phyloP scores from a whole-genome alignment of 257 asterid species.

The Verbascum thapsus region DNA sequence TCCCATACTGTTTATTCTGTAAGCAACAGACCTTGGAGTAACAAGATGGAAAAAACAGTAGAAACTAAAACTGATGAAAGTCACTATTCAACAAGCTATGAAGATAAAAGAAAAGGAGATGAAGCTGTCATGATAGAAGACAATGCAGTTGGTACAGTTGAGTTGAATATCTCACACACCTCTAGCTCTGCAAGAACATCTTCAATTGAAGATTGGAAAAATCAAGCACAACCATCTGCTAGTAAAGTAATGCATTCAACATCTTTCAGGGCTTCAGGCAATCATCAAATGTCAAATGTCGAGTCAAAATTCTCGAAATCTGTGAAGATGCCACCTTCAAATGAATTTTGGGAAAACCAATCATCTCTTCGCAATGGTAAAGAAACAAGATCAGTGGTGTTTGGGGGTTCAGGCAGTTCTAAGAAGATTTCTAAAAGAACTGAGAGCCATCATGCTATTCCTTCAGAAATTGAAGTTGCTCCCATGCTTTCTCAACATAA shows the following conservation, averaged over 20 bases:
- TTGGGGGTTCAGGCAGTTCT: slow-evolving; percentile 33
- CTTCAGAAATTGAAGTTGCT: slow-evolving; percentile 42
- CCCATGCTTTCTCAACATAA: slow-evolving; percentile 34
- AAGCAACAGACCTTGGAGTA: slow-evolving; percentile 14
- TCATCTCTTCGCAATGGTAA: slow-evolving; percentile 26
- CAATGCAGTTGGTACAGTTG: slow-evolving; percentile 24
- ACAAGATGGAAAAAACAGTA: slow-evolving; percentile 31
- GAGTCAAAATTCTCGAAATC: slow-evolving; percentile 40
- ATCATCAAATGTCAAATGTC: slow-evolving; percentile 35
- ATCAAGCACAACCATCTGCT: slow-evolving; percentile 29
- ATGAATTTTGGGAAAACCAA: slow-evolving; percentile 39
- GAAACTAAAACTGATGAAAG: slow-evolving; percentile 35
- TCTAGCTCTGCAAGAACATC: slow-evolving; percentile 35
- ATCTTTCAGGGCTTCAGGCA: slow-evolving; percentile 33
- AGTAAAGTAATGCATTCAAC: slow-evolving; percentile 33
- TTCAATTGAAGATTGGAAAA: slow-evolving; percentile 30
- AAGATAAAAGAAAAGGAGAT: slow-evolving; percentile 35
- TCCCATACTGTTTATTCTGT: slow-evolving; percentile 33
- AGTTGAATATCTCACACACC: slow-evolving; percentile 30
- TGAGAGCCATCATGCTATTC: slow-evolving; percentile 26
- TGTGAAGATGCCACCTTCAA: slow-evolving; percentile 31
- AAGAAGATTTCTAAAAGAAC: slow-evolving; percentile 30
- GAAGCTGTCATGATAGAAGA: slow-evolving; percentile 30
- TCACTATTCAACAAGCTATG: slow-evolving; percentile 24
- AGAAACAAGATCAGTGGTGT: slow-evolving; percentile 34